Evolutionary conservation across 1,139 yeast genomes (phyloP).

Genomic region (Debaryomyces sp.): DNA sequence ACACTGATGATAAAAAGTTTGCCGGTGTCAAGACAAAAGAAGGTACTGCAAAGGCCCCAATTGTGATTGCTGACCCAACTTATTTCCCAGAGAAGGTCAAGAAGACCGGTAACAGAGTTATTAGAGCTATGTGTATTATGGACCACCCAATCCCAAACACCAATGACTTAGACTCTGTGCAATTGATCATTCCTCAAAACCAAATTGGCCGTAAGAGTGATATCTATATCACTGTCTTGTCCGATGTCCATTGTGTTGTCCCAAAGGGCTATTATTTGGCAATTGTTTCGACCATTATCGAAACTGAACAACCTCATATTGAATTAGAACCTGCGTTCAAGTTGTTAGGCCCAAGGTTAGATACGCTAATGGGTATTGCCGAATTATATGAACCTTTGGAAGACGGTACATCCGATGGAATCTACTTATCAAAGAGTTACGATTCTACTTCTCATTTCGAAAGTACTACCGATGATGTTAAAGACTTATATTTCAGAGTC

Average conservation of each 20-base stretch:
- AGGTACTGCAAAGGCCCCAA: conserved; percentile 88
- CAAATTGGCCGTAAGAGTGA: conserved; percentile 94
- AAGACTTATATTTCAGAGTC: conserved; percentile 88
- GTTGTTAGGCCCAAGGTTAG: conserved; percentile 74
- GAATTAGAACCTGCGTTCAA: conserved; percentile 96
- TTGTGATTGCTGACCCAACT: conserved; percentile 97
- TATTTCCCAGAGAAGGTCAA: conserved; percentile 91
- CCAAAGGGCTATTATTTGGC: conserved; percentile 91
- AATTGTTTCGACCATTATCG: conserved; percentile 91
- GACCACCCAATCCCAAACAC: conserved; percentile 90
- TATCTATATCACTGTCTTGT: conserved; percentile 89
- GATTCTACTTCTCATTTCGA: conserved; percentile 97
- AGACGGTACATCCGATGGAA: conserved; percentile 79
- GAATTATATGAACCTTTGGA: conserved; percentile 86
- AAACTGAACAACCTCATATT: conserved; percentile 89
- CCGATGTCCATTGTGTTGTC: conserved; percentile 88
- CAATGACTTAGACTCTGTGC: conserved; percentile 83
- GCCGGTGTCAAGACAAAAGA: conserved; percentile 88
- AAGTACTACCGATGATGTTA: conserved; percentile 94
- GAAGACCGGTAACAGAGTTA: conserved; percentile 83
- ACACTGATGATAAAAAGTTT: conserved; percentile 66
- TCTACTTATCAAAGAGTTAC: conserved; percentile 84
- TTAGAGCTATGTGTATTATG: conserved; percentile 92
- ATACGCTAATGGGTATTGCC: conserved; percentile 94
- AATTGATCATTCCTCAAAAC: conserved; percentile 94